phyloP scores from a whole-genome alignment of 2,329 filamentous ascomycete genomes.

The Penicillium carneum region DNA sequence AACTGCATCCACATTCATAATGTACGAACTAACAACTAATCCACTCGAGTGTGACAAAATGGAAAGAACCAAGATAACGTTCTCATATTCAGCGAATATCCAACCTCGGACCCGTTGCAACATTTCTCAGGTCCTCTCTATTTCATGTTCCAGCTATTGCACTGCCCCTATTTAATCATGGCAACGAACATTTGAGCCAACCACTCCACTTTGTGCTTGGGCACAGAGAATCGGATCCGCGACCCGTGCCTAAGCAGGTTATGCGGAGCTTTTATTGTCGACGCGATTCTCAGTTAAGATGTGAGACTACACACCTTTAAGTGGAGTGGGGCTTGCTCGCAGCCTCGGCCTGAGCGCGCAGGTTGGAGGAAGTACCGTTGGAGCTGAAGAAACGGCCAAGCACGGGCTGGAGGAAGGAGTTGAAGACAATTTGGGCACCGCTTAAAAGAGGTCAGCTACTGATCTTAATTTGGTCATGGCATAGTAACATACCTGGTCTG shows the following conservation, averaged over 20 bases:
- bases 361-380: conserved; percentile 80
- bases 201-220: conserved; percentile 7
- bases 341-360: conserved; percentile 85
- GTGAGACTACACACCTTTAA: conserved; percentile 49
- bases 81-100: conserved; percentile 16
- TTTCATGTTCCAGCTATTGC: conserved; percentile 16
- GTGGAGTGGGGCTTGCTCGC: conserved; percentile 68
- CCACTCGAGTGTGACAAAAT: conserved; percentile 8
- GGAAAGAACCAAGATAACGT: conserved; percentile 15
- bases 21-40: conserved; percentile 10
- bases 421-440: conserved; percentile 95
- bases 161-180: conserved; percentile 27
- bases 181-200: conserved; percentile 15
- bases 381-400: conserved; percentile 88
- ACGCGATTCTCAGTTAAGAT: conserved; percentile 33
- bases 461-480: background rate
- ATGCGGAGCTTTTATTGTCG: conserved; percentile 22
- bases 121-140: conserved; percentile 18
- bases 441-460: conserved; percentile 56
- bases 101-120: conserved; percentile 19
- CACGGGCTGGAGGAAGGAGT: conserved; percentile 89
- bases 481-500: conserved; percentile 76
- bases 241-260: conserved; percentile 19
- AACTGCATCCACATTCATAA: conserved; percentile 2
- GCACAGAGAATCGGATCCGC: conserved; percentile 32